phyloP scores from a whole-genome alignment of 2,329 filamentous ascomycete genomes.

The Epichloe festucae region DNA sequence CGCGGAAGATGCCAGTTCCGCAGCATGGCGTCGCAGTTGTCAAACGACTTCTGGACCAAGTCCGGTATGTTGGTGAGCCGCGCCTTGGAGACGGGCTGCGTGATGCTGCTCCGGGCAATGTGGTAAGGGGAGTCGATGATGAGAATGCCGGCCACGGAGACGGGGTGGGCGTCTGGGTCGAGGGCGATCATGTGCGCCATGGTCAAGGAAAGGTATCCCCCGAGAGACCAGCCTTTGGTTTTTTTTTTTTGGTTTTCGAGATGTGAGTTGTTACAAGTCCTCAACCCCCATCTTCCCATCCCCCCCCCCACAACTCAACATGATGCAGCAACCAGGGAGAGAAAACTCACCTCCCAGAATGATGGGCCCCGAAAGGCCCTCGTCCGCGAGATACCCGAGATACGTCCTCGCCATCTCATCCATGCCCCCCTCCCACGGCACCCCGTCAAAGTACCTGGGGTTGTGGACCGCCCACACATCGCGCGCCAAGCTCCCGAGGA shows the following conservation, averaged over 20 bases:
- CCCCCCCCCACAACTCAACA: too few relatives aligned
- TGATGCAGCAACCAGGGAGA: background rate
- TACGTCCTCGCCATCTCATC: slow-evolving; percentile 18
- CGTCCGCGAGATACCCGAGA: slow-evolving; percentile 11
- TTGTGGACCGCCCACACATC: slow-evolving; percentile 20
- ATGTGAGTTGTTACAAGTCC: too few relatives aligned
- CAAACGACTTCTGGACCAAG: slow-evolving; percentile 16
- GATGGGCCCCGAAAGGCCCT: slow-evolving; percentile 14
- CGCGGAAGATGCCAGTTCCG: slow-evolving; percentile 16
- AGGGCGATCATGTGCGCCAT: slow-evolving; percentile 15
- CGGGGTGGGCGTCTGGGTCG: slow-evolving; percentile 9
- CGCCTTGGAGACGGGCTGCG: slow-evolving; percentile 7
- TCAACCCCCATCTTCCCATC: too few relatives aligned
- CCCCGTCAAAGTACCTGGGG: slow-evolving; percentile 14
- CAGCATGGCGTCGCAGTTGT: slow-evolving; percentile 19
- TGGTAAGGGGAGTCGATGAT: slow-evolving; percentile 19
- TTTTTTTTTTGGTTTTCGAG: background rate
- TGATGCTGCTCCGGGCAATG: slow-evolving; percentile 10
- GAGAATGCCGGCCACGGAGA: slow-evolving; percentile 15
- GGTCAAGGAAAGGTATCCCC: slow-evolving; percentile 16
- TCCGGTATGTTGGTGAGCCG: slow-evolving; percentile 12
- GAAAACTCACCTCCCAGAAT: slow-evolving; percentile 13
- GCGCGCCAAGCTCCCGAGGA: slow-evolving; percentile 15
- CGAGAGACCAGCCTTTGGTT: slow-evolving; percentile 17
- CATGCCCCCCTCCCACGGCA: slow-evolving; percentile 15